These are phyloP conservation scores for Naganishia vishniacii DNA, from an alignment of 768 basidiomycete species.

Conservation along the genomic window DNA sequence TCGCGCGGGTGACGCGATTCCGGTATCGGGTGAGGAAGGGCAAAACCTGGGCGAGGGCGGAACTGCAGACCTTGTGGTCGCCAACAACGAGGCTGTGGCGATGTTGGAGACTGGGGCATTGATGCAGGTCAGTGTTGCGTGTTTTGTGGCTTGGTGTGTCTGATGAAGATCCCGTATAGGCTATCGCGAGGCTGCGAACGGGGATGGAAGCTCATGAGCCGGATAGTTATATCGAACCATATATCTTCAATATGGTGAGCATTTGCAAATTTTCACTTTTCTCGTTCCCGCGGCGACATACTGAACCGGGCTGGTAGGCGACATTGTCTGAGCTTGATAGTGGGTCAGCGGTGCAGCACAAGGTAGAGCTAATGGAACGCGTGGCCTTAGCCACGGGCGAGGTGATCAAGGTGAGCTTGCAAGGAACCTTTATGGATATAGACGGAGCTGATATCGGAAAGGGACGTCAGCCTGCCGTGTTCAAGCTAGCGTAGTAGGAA, in stretches of 20 bases:
- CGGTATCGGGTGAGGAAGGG: not conserved
- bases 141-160: not conserved
- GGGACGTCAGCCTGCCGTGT: not conserved
- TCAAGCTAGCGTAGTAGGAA: slow-evolving; percentile 5
- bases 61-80: slow-evolving; percentile 12
- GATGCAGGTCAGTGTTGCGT: not conserved
- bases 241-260: slow-evolving; percentile 8
- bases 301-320: too few species aligned
- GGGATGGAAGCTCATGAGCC: not conserved
- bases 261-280: not conserved
- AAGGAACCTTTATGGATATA: too few species aligned
- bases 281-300: too few species aligned
- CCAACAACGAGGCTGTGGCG: slow-evolving; percentile 22
- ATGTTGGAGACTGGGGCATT: slow-evolving; percentile 13
- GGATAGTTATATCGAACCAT: slow-evolving; percentile 3
- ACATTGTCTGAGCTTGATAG: slow-evolving; percentile 7
- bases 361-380: not conserved
- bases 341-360: not conserved
- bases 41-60: not conserved
- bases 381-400: not conserved
- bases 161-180: not conserved
- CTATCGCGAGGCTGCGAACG: not conserved
- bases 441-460: not conserved
- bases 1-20: not conserved
- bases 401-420: slow-evolving; percentile 11